Evolutionary conservation across 805 yeast genomes (phyloP).

Genomic region (Saccharomyces jurei): DNA sequence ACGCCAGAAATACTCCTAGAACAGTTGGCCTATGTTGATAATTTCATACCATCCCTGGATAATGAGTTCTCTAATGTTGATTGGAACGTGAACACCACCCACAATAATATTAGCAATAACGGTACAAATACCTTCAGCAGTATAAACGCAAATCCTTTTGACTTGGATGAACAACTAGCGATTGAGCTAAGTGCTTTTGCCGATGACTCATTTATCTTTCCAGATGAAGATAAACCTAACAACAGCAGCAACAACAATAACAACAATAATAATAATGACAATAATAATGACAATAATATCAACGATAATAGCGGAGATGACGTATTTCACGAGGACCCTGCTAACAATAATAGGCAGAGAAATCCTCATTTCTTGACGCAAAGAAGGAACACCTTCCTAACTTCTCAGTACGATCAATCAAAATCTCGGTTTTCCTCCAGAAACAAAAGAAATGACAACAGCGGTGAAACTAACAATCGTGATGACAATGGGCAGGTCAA

Average conservation of each 20-base stretch:
- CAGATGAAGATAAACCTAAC: constrained; percentile 59
- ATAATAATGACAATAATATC: constrained; percentile 2
- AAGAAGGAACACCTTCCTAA: constrained; percentile 24
- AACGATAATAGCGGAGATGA: neutral
- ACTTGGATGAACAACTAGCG: constrained; percentile 45
- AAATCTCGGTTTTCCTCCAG: constrained; percentile 25
- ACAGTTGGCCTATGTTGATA: constrained; percentile 74
- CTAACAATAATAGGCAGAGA: constrained; percentile 6
- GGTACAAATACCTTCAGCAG: neutral
- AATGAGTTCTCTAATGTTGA: constrained; percentile 34
- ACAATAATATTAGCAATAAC: neutral
- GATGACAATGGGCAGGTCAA: neutral
- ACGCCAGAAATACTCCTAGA: constrained; percentile 48
- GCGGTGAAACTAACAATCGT: neutral
- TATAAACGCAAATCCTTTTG: constrained; percentile 18
- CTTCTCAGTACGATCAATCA: constrained; percentile 28
- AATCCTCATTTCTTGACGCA: constrained; percentile 22
- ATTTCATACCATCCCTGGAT: constrained; percentile 51
- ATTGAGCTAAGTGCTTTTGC: constrained; percentile 77
- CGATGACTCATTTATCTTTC: constrained; percentile 70
- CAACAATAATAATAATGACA: constrained; percentile 3
- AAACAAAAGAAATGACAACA: constrained; percentile 1
- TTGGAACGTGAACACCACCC: constrained; percentile 6
- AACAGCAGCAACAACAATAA: constrained; percentile 1
- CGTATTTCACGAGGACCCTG: neutral